phyloP scores from a whole-genome alignment of 768 basidiomycete species.

The Amyloporia xantha region DNA sequence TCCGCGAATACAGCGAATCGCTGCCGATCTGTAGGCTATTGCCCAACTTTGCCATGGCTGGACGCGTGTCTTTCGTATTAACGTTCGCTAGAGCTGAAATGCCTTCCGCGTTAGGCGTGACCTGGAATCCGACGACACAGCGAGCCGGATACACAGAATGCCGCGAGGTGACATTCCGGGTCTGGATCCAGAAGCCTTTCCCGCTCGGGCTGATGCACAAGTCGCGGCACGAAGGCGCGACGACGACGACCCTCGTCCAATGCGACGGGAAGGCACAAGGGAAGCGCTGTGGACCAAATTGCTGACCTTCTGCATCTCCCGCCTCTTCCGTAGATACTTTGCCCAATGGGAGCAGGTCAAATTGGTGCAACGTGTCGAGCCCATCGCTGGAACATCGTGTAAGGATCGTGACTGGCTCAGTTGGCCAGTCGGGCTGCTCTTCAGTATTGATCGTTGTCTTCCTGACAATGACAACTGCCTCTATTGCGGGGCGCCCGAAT shows the following conservation, averaged over 20 bases:
- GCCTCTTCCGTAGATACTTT: slow-evolving; percentile 1
- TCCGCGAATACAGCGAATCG: slow-evolving; percentile 22
- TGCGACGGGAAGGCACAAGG: slow-evolving; percentile 23
- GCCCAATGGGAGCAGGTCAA: slow-evolving; percentile 24
- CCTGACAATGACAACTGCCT: slow-evolving; percentile 23
- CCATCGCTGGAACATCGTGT: slow-evolving; percentile 19
- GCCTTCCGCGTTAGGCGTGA: slow-evolving; percentile 2
- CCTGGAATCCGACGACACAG: slow-evolving; percentile 27
- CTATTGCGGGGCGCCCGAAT: slow-evolving; percentile 18
- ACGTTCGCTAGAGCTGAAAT: background rate
- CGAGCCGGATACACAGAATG: slow-evolving; percentile 25
- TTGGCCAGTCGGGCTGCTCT: slow-evolving; percentile 23
- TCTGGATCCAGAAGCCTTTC: slow-evolving; percentile 32
- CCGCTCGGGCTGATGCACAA: slow-evolving; percentile 24
- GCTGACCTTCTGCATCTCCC: background rate
- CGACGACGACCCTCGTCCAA: slow-evolving; percentile 16
- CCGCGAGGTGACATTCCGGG: slow-evolving; percentile 24
- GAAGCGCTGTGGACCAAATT: slow-evolving; percentile 3
- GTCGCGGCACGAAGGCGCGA: slow-evolving; percentile 24
- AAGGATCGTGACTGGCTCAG: slow-evolving; percentile 27
- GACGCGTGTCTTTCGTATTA: background rate
- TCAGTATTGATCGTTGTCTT: slow-evolving; percentile 8
- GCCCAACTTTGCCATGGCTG: slow-evolving; percentile 2
- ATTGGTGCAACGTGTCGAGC: slow-evolving; percentile 22
- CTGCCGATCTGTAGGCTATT: slow-evolving; percentile 15